Conservation (phyloP, 2,329 filamentous ascomycete species). For the Drechslerella dactyloides region DNA sequence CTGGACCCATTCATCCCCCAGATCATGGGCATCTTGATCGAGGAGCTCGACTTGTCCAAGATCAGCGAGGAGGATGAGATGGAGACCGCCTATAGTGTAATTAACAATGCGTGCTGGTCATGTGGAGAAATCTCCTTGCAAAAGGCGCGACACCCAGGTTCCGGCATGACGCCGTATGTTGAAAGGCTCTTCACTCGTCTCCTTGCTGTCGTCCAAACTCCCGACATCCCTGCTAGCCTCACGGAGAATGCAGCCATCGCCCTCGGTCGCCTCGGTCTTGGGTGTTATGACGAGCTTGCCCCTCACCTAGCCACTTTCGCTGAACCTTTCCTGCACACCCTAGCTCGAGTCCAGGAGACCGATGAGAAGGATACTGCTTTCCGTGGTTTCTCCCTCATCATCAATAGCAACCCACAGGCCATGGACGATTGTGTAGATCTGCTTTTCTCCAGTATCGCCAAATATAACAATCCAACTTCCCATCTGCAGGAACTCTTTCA, state of each 20-base stretch:
- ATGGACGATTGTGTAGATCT: constrained; percentile 84
- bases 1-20: constrained; percentile 74
- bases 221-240: constrained; percentile 82
- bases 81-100: constrained; percentile 84
- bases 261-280: constrained; percentile 82
- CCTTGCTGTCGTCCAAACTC: constrained; percentile 81
- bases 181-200: constrained; percentile 78
- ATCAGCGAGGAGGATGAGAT: constrained; percentile 76
- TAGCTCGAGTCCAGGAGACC: constrained; percentile 83
- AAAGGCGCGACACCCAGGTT: constrained; percentile 63
- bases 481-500: constrained; percentile 76
- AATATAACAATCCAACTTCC: constrained; percentile 72
- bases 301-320: constrained; percentile 81
- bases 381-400: constrained; percentile 83
- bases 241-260: constrained; percentile 95
- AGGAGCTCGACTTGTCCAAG: constrained; percentile 72
- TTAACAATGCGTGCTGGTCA: constrained; percentile 99
- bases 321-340: constrained; percentile 77
- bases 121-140: constrained; percentile 89
- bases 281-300: constrained; percentile 76
- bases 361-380: constrained; percentile 95
- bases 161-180: constrained; percentile 75
- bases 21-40: constrained; percentile 80
- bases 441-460: constrained; percentile 83
- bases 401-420: constrained; percentile 84